These are phyloP conservation scores for Phanerodontia chrysosporium DNA, from an alignment of 768 basidiomycete species.

Conservation along the genomic window DNA sequence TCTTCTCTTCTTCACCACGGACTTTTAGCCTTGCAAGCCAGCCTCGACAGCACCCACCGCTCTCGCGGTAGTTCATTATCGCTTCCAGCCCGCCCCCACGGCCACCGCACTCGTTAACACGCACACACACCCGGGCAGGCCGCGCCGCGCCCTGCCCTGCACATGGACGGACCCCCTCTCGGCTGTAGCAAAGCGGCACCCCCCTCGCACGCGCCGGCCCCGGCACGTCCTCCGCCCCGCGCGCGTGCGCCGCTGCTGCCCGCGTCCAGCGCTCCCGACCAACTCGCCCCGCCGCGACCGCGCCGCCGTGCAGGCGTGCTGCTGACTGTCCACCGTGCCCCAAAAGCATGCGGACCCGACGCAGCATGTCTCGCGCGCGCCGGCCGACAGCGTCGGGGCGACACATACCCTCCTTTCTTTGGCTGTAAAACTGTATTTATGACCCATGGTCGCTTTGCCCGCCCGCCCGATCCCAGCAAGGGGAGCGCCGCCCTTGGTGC, in stretches of 20 bases:
- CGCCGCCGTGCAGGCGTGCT: too few relatives aligned
- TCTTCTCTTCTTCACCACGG: slow-evolving; percentile 4
- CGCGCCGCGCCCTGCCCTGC: background rate
- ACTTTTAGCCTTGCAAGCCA: background rate
- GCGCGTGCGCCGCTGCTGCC: background rate
- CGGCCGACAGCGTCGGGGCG: background rate
- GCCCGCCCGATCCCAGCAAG: too few relatives aligned
- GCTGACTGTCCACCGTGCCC: too few relatives aligned
- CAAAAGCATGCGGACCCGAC: too few relatives aligned
- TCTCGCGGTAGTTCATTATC: slow-evolving; percentile 7
- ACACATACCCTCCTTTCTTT: slow-evolving; percentile 7
- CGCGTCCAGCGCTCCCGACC: too few relatives aligned
- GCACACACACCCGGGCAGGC: background rate
- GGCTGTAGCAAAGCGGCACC: background rate
- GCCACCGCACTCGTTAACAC: slow-evolving; percentile 7
- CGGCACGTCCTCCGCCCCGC: background rate
- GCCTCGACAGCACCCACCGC: background rate
- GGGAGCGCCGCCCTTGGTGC: slow-evolving; percentile 1
- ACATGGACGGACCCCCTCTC: background rate
- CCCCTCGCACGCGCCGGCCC: background rate
- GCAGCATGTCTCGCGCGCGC: too few relatives aligned
- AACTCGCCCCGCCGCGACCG: background rate
- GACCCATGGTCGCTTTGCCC: background rate
- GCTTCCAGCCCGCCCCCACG: slow-evolving; percentile 6
- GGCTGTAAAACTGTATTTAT: slow-evolving; percentile 7